These are phyloP conservation scores for Neurospora hispaniola DNA, from an alignment of 495 filamentous ascomycete genomes.

Conservation along the genomic window DNA sequence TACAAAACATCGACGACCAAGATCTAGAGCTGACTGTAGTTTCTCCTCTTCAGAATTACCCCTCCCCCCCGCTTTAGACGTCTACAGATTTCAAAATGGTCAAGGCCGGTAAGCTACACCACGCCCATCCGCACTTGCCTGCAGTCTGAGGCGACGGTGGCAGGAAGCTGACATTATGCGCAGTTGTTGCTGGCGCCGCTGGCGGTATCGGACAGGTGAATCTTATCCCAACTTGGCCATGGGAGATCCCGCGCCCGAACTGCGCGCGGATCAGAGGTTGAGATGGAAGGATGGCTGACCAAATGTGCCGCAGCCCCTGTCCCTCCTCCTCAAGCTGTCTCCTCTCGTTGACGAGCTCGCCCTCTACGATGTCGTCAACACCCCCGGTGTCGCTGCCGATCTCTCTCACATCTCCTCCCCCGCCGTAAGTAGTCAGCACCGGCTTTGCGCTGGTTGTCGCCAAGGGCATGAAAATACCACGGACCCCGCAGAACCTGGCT, in stretches of 20 bases:
- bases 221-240: neutral
- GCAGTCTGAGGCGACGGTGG: conserved; percentile 2
- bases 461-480: neutral
- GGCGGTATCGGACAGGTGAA: conserved; percentile 96
- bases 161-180: conserved; percentile 21
- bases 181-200: conserved; percentile 90
- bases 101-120: conserved; percentile 60
- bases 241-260: neutral
- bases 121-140: neutral
- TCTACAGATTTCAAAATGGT: conserved; percentile 51
- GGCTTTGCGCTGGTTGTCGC: neutral
- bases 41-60: conserved; percentile 8
- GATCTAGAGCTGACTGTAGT: conserved; percentile 6
- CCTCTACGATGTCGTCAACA: conserved; percentile 98
- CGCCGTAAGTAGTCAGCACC: conserved; percentile 52
- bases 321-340: conserved; percentile 82
- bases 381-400: conserved; percentile 88
- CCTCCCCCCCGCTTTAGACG: conserved; percentile 13
- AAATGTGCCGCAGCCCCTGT: conserved; percentile 61
- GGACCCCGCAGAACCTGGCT: conserved; percentile 10
- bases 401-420: conserved; percentile 93
- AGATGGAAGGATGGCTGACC: conserved; percentile 3
- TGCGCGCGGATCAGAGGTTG: neutral
- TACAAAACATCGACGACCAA: neutral
- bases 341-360: conserved; percentile 82